Evolutionary conservation across 805 yeast genomes (phyloP).

Genomic region (Wickerhamiella brachini): DNA sequence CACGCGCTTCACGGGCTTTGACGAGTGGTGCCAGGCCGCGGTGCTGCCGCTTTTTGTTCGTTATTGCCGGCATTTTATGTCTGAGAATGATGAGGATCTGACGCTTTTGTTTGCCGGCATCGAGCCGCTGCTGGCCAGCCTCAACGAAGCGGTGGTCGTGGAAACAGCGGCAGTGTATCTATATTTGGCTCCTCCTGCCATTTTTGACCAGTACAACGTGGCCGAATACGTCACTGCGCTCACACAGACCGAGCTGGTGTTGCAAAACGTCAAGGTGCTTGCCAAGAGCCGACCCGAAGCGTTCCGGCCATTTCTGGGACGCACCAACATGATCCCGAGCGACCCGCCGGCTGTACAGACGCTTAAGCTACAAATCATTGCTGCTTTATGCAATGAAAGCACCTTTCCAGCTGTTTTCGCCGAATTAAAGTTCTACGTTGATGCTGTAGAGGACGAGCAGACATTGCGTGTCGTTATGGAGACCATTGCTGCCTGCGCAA

Average conservation of each 20-base stretch:
- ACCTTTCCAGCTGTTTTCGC: background rate
- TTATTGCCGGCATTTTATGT: conserved; percentile 49
- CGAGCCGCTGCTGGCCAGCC: conserved; percentile 33
- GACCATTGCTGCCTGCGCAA: conserved; percentile 7
- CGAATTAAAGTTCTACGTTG: conserved; percentile 5
- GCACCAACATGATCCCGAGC: conserved; percentile 41
- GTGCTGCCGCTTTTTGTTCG: conserved; percentile 50
- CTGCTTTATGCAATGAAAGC: conserved; percentile 1
- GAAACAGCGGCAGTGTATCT: conserved; percentile 44
- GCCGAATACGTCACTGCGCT: conserved; percentile 37
- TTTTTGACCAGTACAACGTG: conserved; percentile 36
- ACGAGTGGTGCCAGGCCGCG: conserved; percentile 55
- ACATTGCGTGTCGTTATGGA: conserved; percentile 3
- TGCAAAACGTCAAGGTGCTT: conserved; percentile 34
- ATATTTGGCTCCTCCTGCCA: conserved; percentile 44
- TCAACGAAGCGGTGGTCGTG: conserved; percentile 47
- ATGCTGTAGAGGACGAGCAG: conserved; percentile 1
- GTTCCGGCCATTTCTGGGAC: conserved; percentile 19
- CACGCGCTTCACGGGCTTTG: conserved; percentile 36
- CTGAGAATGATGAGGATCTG: conserved; percentile 46
- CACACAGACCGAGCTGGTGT: conserved; percentile 27
- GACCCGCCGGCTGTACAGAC: conserved; percentile 35
- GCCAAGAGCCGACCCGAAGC: conserved; percentile 25
- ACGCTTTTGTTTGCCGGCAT: conserved; percentile 38
- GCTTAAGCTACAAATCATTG: conserved; percentile 37